Conservation (phyloP, 177 flowering plant genomes). For the Vitis hybrid region DNA sequence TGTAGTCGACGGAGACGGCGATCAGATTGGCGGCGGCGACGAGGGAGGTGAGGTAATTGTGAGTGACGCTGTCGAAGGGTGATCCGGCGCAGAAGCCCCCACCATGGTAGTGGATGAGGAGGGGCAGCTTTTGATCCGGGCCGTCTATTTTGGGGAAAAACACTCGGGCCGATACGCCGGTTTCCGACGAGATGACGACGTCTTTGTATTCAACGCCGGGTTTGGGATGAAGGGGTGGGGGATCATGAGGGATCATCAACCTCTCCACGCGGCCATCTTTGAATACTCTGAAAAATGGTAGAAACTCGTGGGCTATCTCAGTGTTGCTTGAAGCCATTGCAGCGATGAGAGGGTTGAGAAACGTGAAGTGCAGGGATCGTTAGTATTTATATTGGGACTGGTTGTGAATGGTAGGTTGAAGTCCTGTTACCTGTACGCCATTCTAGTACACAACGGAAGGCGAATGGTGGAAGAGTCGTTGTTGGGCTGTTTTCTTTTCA, state of each 20-base stretch:
- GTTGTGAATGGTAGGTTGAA: too few relatives aligned
- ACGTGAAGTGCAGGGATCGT: not conserved
- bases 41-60: slow-evolving; percentile 11
- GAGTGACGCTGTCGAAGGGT: slow-evolving; percentile 13
- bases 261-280: slow-evolving; percentile 41
- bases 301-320: slow-evolving; percentile 14
- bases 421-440: too few relatives aligned
- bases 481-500: too few relatives aligned
- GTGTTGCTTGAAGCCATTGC: slow-evolving; percentile 1
- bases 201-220: slow-evolving; percentile 34
- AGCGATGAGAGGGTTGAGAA: not conserved
- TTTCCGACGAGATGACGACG: slow-evolving; percentile 21
- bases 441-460: too few relatives aligned
- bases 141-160: slow-evolving; percentile 24
- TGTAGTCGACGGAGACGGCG: slow-evolving; percentile 32
- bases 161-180: slow-evolving; percentile 28
- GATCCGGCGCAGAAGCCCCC: slow-evolving; percentile 36
- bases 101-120: too few relatives aligned
- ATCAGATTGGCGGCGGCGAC: slow-evolving; percentile 24
- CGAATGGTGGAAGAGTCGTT: too few relatives aligned
- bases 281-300: slow-evolving; percentile 23
- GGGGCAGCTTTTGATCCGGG: not conserved
- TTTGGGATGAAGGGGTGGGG: not conserved
- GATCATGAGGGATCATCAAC: slow-evolving; percentile 24
- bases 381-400: too few relatives aligned